Conservation (phyloP, 2,329 filamentous ascomycete species). For the Neonectria coccinea region DNA sequence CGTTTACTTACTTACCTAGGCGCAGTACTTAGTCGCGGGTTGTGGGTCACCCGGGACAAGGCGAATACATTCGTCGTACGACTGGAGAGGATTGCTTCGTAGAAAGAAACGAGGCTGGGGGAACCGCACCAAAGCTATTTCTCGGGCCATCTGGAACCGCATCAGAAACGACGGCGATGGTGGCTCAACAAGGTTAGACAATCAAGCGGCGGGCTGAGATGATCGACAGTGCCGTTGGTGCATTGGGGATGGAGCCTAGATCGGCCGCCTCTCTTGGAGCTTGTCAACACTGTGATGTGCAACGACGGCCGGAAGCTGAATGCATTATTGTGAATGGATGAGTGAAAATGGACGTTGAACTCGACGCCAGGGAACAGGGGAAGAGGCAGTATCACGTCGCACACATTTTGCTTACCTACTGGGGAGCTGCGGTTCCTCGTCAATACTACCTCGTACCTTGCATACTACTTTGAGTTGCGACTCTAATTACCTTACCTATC, state of each 20-base stretch:
- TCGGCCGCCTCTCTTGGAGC: slow-evolving; percentile 9
- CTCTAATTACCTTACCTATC: not conserved
- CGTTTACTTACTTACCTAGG: slow-evolving; percentile 3
- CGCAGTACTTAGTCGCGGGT: slow-evolving; percentile 7
- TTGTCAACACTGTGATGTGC: slow-evolving; percentile 5
- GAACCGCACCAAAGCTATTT: not conserved
- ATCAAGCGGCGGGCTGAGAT: slow-evolving; percentile 6
- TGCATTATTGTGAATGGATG: slow-evolving; percentile 8
- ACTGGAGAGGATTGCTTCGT: slow-evolving; percentile 11
- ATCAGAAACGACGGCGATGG: slow-evolving; percentile 11
- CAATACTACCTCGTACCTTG: not conserved
- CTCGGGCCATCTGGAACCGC: slow-evolving; percentile 2
- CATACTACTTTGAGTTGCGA: not conserved
- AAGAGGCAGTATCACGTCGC: not conserved
- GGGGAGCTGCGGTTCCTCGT: not conserved
- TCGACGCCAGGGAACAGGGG: slow-evolving; percentile 6
- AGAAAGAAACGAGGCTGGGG: not conserved
- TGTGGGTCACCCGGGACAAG: slow-evolving; percentile 17
- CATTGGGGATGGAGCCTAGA: slow-evolving; percentile 25
- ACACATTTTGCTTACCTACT: not conserved
- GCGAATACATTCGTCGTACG: slow-evolving; percentile 26
- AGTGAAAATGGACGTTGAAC: slow-evolving; percentile 11
- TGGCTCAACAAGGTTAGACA: slow-evolving; percentile 22
- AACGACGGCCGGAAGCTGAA: not conserved
- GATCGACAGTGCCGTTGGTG: slow-evolving; percentile 17